Percentiles rank a stretch among this genome's conserved stretches.
These are phyloP conservation scores for Hymenoscyphus fructigenus DNA, from an alignment of 2,329 filamentous ascomycete species.

Conservation along the genomic window DNA sequence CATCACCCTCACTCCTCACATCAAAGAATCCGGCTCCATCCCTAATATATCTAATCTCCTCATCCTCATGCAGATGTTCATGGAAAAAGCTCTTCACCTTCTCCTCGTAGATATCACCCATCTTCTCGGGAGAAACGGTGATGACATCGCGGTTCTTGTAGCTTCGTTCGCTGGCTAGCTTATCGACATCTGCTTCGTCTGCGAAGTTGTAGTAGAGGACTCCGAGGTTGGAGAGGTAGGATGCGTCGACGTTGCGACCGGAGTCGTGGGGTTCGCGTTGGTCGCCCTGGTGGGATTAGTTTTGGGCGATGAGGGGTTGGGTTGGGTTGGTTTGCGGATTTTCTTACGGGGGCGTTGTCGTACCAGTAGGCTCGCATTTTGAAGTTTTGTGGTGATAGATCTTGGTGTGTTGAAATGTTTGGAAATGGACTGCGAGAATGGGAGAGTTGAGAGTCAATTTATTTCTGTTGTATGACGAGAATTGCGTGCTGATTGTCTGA, in stretches of 20 bases:
- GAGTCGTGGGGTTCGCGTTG: slow-evolving; percentile 90
- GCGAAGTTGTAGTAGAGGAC: slow-evolving; percentile 75
- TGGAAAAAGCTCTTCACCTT: slow-evolving; percentile 94
- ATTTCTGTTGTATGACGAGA: background rate
- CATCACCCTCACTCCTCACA: slow-evolving; percentile 76
- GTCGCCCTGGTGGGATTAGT: slow-evolving; percentile 66
- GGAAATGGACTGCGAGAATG: background rate
- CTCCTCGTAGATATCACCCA: slow-evolving; percentile 85
- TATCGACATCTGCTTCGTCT: slow-evolving; percentile 65
- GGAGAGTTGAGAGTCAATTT: background rate
- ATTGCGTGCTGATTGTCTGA: slow-evolving; percentile 4
- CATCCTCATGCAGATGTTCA: slow-evolving; percentile 96
- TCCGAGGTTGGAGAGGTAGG: slow-evolving; percentile 71
- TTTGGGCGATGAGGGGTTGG: slow-evolving; percentile 10
- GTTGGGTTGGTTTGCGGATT: slow-evolving; percentile 11
- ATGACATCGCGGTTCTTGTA: slow-evolving; percentile 97
- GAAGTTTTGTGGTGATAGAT: slow-evolving; percentile 10
- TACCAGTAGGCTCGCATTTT: slow-evolving; percentile 72
- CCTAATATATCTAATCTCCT: slow-evolving; percentile 94
- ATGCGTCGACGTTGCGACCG: slow-evolving; percentile 62
- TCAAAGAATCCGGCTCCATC: slow-evolving; percentile 92
- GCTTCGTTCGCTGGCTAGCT: slow-evolving; percentile 69
- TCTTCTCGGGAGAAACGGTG: slow-evolving; percentile 78
- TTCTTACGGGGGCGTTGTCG: slow-evolving; percentile 60
- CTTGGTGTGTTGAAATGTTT: background rate